phyloP scores from a whole-genome alignment of 805 yeast genomes.

The Candida manassasensis region DNA sequence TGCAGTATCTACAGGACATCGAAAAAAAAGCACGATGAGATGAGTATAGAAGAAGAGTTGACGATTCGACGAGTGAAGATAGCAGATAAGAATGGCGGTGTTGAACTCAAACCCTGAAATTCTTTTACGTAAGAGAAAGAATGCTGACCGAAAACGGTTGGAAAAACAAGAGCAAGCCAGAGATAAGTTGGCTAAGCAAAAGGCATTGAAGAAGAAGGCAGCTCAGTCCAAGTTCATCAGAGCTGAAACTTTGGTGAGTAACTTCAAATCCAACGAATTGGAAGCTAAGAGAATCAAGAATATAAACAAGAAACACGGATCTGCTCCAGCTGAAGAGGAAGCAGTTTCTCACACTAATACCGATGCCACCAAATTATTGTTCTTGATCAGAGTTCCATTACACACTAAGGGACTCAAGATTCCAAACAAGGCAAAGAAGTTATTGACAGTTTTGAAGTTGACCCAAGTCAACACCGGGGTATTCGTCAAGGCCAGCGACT shows the following conservation, averaged over 20 bases:
- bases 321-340: conserved; percentile 8
- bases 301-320: conserved; percentile 48
- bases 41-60: neutral
- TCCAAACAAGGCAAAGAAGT: conserved; percentile 58
- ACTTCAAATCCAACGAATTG: conserved; percentile 58
- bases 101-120: conserved; percentile 72
- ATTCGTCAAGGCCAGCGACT: conserved; percentile 57
- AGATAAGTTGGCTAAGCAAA: conserved; percentile 43
- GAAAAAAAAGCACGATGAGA: conserved; percentile 5
- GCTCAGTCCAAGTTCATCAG: conserved; percentile 56
- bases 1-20: conserved; percentile 2
- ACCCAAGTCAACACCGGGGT: conserved; percentile 62
- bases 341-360: conserved; percentile 40
- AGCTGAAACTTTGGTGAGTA: conserved; percentile 70
- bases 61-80: neutral
- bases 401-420: conserved; percentile 55
- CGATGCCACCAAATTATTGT: conserved; percentile 45
- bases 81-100: conserved; percentile 30
- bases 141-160: conserved; percentile 66
- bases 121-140: conserved; percentile 71
- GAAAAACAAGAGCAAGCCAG: conserved; percentile 68
- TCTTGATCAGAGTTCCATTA: conserved; percentile 64
- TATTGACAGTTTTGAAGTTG: conserved; percentile 59
- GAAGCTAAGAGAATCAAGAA: conserved; percentile 66
- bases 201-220: conserved; percentile 38